Evolutionary conservation across 2,329 filamentous ascomycete species (phyloP).

Genomic region (Fusarium poae): DNA sequence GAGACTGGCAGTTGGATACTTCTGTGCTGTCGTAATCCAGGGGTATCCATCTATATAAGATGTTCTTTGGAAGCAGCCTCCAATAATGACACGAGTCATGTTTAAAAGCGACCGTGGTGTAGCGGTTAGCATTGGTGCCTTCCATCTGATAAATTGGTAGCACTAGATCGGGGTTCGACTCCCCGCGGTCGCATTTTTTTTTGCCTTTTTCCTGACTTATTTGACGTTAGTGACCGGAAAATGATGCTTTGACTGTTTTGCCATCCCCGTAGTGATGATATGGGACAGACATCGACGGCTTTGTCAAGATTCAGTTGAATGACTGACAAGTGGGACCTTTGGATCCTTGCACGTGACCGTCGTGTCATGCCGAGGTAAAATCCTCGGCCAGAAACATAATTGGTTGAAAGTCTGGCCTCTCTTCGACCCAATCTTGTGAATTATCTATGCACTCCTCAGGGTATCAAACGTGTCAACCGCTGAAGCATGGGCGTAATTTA

Average conservation of each 20-base stretch:
- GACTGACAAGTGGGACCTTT: neutral
- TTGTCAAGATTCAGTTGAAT: neutral
- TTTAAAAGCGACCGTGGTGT: neutral
- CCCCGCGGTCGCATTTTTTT: neutral
- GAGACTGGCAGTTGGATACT: no score
- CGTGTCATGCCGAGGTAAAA: neutral
- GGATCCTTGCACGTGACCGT: neutral
- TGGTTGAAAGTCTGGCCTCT: neutral
- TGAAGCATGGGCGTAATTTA: no score
- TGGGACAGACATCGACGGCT: neutral
- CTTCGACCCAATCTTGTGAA: no score
- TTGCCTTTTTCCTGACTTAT: neutral
- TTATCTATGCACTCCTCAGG: no score
- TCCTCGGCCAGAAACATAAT: neutral
- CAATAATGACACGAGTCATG: no score
- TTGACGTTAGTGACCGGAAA: fast-evolving
- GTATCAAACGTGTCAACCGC: no score
- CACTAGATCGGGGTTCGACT: neutral
- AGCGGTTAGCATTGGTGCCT: neutral
- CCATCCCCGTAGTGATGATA: fast-evolving
- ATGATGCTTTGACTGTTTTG: neutral
- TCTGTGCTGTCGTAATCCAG: no score
- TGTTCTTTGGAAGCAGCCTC: no score
- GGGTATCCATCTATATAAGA: no score
- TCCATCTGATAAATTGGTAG: neutral